Evolutionary conservation across 768 basidiomycete species (phyloP), one percentile per base, ranked within the genome.

Genomic region (Phylloporus sp.): DNA sequence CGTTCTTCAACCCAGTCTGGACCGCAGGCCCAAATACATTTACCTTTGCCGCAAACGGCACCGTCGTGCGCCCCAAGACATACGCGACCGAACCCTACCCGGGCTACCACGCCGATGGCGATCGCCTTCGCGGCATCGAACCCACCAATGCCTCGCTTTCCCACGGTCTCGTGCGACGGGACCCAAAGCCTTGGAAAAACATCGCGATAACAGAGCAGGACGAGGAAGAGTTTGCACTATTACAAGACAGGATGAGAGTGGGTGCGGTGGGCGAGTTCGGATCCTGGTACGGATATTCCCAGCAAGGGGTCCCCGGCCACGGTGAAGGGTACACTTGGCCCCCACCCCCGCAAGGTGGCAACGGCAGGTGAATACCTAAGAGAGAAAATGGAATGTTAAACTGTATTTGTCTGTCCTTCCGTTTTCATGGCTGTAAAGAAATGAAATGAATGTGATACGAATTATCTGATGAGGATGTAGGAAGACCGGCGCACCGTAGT

Each of bases 1-100:
- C 71, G 64, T 46, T 77, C 74, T 38, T 71, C 65, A 42, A 71
- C 52, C 28, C 55, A 54, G 22, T 70, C 61, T 22, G 78, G 73
- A 58, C 17, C 38, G 23, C 49, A 0, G 44, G 54, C 3, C 50
- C 52, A 13, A 10, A 51, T 15, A 52, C 54, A 27, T 54, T 56
- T 32, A 46, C 44, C 3, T 56, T 54, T 20, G 24, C 39, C 31
- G 2, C 48, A 18, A 27, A 46, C 6, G 50, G 44, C 3, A 58
- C 52, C 28, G 36, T 53, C 37, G 36, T 50, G 20, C 41, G 18
- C 27, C 52, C 47, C 2, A 28, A 44, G 37, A 42, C 27, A 6
- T 23, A 27, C 24, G 20, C 23, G 1, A 11, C 9, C 0, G 26
- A 42, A 27, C 49, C 45, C 5, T 52, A 42, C 28, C 50, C 42